phyloP scores from a whole-genome alignment of 257 asterid species.

The Orobanche coerulescens region DNA sequence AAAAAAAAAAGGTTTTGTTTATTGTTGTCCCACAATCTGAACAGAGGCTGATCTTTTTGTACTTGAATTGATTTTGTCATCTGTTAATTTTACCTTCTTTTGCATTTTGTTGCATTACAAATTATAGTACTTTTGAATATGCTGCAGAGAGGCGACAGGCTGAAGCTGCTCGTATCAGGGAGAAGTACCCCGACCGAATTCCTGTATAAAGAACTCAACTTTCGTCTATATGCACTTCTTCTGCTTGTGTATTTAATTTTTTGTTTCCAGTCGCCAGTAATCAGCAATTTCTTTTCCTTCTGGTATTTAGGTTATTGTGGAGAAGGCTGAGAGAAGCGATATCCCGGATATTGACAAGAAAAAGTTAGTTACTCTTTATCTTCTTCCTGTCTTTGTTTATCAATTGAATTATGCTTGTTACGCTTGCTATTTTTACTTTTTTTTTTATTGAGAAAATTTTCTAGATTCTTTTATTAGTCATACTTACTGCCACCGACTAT shows the following conservation, averaged over 20 bases:
- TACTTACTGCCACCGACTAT: not conserved
- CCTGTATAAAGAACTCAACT: slow-evolving; percentile 41
- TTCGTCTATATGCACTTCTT: not conserved
- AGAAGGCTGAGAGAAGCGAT: slow-evolving; percentile 90
- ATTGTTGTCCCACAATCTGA: not conserved
- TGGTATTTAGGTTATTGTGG: slow-evolving; percentile 69
- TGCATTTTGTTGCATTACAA: not conserved
- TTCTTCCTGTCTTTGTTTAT: slow-evolving; percentile 3
- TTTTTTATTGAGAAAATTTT: not conserved
- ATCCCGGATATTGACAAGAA: slow-evolving; percentile 83
- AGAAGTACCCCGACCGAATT: slow-evolving; percentile 97
- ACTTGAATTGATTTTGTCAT: not conserved
- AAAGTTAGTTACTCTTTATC: slow-evolving; percentile 28
- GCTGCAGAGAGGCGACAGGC: slow-evolving; percentile 95
- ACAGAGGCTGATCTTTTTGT: not conserved
- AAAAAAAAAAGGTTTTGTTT: not conserved
- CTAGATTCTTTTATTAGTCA: not conserved
- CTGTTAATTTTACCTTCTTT: not conserved
- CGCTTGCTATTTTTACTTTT: not conserved
- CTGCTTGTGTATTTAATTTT: not conserved
- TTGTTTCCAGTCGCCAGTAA: not conserved
- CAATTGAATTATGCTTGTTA: too few species aligned
- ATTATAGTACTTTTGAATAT: not conserved
- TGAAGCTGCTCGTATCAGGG: slow-evolving; percentile 97
- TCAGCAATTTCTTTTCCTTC: not conserved